phyloP scores from a whole-genome alignment of 345 rosid genomes.

The Psidium friedrichsthalianum region DNA sequence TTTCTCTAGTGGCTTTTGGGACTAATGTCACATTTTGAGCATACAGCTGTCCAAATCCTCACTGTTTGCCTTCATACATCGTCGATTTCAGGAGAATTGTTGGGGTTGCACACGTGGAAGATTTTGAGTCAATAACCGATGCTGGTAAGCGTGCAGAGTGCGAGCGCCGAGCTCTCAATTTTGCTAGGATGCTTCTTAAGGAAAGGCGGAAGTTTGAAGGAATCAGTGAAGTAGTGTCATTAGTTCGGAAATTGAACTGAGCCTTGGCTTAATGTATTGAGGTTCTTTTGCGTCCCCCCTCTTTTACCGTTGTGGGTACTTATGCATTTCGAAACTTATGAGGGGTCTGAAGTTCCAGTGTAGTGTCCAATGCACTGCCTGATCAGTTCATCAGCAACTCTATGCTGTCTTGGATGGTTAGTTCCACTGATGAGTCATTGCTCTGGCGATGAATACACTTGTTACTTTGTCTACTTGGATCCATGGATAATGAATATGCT shows the following conservation, averaged over 20 bases:
- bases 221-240: conserved; percentile 58
- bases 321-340: not conserved
- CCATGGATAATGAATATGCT: not conserved
- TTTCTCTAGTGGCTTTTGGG: not conserved
- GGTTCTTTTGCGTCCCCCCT: not conserved
- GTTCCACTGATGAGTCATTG: not conserved
- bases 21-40: not conserved
- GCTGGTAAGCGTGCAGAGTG: conserved; percentile 49
- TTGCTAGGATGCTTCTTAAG: conserved; percentile 63
- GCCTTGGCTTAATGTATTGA: not conserved
- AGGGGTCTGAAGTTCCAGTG: not conserved
- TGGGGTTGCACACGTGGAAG: conserved; percentile 96
- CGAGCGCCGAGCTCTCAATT: conserved; percentile 60
- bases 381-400: not conserved
- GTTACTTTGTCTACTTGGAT: not conserved
- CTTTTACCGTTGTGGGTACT: not conserved
- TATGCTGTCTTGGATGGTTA: not conserved
- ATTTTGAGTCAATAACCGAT: conserved; percentile 77
- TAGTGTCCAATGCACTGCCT: not conserved
- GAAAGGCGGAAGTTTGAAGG: conserved; percentile 60
- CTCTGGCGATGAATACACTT: not conserved
- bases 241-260: conserved; percentile 20
- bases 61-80: not conserved
- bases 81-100: conserved; percentile 62
- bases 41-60: not conserved